Evolutionary conservation across 495 filamentous ascomycete genomes (phyloP), one percentile per base, ranked within the genome.

Genomic region (Physcia stellaris): DNA sequence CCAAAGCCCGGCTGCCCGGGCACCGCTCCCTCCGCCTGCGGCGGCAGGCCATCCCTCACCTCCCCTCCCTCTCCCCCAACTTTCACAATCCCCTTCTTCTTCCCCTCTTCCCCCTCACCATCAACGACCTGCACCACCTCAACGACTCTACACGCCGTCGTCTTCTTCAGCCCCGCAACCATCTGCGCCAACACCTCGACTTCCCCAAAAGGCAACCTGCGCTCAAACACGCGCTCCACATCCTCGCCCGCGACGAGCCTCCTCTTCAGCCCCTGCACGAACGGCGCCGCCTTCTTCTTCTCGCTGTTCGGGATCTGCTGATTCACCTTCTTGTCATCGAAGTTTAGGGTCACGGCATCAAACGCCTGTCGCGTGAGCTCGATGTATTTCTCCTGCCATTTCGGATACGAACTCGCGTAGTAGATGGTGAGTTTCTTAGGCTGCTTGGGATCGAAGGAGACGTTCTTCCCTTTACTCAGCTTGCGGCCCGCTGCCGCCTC

Each of bases 281-380:
- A 98, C 4, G 92, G 92, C 90, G 96, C 96, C 19, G 84, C 88
- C 60, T 88, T 85, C 73, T 98, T 98, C 71, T 81, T 83, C 60
- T 95, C 88, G 20, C 72, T 69, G 62, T 86, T 86, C 49, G 68
- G 71, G 16, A 88, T 70, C 50, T 77, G 71, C 35, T 70, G 70
- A 49, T 72, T 83, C 15, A 95, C 62, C 38, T 71, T 72, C 64
- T 90, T 92, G 51, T 93, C 84, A 45, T 92, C 75, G 47, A 80
- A 54, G 17, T 53, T 55, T 42, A 83, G 44, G 41, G 52, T 71
- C 28, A 70, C 41, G 24, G 57, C 46, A 39, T 73, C 62, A 47
- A 81, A 81, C 24, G 72, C 61, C 41, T 79, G 69, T 39, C 77
- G 75, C 13, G 92, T 69, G 16, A 94, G 64, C 40, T 84, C 79